phyloP scores from a whole-genome alignment of 2,329 filamentous ascomycete species.

The Eurotiales sp. region DNA sequence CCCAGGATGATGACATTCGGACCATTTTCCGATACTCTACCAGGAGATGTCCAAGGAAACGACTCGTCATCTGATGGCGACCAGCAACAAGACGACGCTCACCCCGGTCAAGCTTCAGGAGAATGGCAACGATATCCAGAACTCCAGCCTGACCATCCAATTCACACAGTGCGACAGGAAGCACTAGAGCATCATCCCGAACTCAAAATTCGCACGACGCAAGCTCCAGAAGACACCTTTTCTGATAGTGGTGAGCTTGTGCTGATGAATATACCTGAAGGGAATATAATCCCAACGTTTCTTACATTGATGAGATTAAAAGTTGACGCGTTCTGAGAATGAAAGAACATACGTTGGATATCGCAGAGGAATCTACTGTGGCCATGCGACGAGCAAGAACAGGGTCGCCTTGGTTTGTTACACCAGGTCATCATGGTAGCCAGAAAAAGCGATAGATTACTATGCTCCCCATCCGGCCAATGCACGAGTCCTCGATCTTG shows the following conservation, averaged over 20 bases:
- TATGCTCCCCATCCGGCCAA: slow-evolving; percentile 38
- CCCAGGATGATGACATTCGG: not conserved
- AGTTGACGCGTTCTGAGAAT: no score
- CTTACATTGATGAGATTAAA: no score
- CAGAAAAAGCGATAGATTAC: slow-evolving; percentile 46
- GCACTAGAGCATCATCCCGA: not conserved
- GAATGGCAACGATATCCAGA: not conserved
- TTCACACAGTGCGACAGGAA: not conserved
- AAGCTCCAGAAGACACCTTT: not conserved
- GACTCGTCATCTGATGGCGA: not conserved
- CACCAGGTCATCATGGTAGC: slow-evolving; percentile 71
- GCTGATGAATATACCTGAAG: not conserved
- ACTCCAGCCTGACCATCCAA: not conserved
- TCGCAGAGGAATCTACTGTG: slow-evolving; percentile 67
- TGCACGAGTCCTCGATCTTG: slow-evolving; percentile 61
- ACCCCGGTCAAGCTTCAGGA: not conserved
- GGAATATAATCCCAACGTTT: not conserved
- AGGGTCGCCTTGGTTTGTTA: slow-evolving; percentile 75
- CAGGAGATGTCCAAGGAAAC: not conserved
- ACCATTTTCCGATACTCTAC: not conserved
- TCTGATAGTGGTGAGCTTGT: not conserved
- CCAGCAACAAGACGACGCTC: not conserved
- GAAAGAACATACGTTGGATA: slow-evolving; percentile 67
- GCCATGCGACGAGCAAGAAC: slow-evolving; percentile 73
- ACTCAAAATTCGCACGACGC: not conserved